Conservation (phyloP, 768 basidiomycete species). For the Xerocomellus chrysenteron region DNA sequence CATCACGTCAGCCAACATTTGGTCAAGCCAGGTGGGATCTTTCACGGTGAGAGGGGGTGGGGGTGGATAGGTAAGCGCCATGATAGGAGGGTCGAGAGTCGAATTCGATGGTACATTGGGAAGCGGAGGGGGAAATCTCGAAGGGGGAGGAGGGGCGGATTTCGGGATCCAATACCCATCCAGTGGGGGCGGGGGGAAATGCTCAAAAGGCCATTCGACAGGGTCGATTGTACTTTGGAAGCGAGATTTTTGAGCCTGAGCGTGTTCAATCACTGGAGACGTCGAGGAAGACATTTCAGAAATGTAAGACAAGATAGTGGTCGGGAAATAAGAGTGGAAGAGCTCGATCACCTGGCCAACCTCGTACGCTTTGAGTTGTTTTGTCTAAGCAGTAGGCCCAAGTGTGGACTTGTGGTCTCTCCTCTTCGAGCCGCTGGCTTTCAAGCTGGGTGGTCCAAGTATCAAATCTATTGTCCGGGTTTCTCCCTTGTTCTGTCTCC, state of each 20-base stretch:
- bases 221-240: background rate
- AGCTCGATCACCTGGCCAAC: background rate
- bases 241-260: background rate
- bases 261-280: conserved; percentile 1
- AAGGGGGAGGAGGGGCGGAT: conserved; percentile 15
- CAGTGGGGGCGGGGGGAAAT: conserved; percentile 26
- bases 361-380: background rate
- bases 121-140: conserved; percentile 14
- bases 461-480: background rate
- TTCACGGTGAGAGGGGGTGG: conserved; percentile 20
- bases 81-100: conserved; percentile 28
- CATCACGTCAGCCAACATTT: conserved; percentile 26
- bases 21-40: conserved; percentile 29
- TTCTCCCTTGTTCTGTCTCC: background rate
- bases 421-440: background rate
- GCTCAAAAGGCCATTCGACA: conserved; percentile 28
- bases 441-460: background rate
- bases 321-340: background rate
- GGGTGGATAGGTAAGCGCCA: conserved; percentile 29
- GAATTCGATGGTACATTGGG: conserved; percentile 4
- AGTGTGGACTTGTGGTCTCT: background rate
- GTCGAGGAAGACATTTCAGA: conserved; percentile 1
- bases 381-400: background rate
- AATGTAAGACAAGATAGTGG: background rate
- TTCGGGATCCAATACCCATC: conserved; percentile 30